These are phyloP conservation scores for Hortiboletus flavorubellus DNA, from an alignment of 768 basidiomycete species.

Conservation along the genomic window DNA sequence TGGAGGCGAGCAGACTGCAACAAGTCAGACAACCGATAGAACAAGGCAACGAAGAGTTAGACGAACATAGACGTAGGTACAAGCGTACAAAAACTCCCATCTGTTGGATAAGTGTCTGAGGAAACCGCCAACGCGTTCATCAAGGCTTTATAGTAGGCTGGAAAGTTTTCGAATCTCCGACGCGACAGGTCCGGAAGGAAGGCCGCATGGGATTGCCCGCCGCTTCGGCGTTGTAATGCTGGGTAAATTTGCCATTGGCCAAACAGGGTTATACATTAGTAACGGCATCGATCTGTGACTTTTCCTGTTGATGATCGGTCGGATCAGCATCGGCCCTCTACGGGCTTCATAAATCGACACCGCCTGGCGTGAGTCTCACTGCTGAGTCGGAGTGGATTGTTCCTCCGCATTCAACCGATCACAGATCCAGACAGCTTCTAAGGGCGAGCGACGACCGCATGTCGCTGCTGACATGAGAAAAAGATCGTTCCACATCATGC, in stretches of 20 bases:
- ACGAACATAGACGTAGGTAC: constrained; percentile 30
- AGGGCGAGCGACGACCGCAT: background rate
- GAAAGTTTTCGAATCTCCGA: constrained; percentile 26
- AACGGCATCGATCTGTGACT: constrained; percentile 5
- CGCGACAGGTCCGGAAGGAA: constrained; percentile 23
- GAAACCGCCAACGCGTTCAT: background rate
- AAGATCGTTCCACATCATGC: background rate
- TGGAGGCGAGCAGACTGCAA: constrained; percentile 22
- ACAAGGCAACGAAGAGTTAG: background rate
- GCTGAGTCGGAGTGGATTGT: too few species aligned
- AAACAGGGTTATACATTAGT: background rate
- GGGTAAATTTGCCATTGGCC: constrained; percentile 25
- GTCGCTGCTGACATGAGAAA: background rate
- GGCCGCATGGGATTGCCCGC: background rate
- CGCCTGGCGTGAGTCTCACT: too few species aligned
- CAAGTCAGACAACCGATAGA: constrained; percentile 6
- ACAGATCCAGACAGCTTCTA: background rate
- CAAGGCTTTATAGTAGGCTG: constrained; percentile 18
- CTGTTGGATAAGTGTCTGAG: constrained; percentile 31
- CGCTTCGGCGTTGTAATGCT: background rate
- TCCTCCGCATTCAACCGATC: background rate
- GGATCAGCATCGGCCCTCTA: background rate
- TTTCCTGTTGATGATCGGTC: constrained; percentile 9
- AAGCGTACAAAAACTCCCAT: constrained; percentile 32
- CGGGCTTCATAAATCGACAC: too few species aligned